A percentile compares a stretch with the other conserved stretches of the same genome.
These are phyloP conservation scores for Nitzschia sp. DNA, from an alignment of 108 stramenopile species.

Conservation along the genomic window DNA sequence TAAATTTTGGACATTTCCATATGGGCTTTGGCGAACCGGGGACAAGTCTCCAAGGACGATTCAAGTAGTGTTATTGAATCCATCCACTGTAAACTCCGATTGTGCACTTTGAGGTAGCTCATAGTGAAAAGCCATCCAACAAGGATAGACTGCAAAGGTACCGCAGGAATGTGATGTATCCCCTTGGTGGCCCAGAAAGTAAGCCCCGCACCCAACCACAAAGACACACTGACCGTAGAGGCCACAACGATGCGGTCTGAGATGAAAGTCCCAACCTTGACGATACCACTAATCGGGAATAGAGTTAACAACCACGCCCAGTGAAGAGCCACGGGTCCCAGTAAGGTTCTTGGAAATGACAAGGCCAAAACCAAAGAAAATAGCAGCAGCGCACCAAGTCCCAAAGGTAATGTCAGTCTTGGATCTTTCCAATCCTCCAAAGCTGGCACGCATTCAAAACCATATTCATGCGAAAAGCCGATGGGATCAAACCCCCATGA, in stretches of 20 bases:
- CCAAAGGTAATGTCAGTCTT: conserved; percentile 35
- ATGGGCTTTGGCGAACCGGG: conserved; percentile 76
- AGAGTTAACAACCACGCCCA: conserved; percentile 74
- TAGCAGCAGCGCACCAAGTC: conserved; percentile 21
- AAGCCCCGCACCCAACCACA: conserved; percentile 44
- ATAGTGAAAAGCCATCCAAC: conserved; percentile 8
- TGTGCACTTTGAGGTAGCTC: conserved; percentile 36
- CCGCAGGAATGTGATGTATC: conserved; percentile 1
- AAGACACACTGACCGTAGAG: conserved; percentile 60
- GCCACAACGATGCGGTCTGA: conserved; percentile 83
- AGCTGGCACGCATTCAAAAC: conserved; percentile 71
- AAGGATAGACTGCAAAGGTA: conserved; percentile 21
- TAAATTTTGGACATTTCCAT: conserved; percentile 80
- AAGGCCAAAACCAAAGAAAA: conserved; percentile 31
- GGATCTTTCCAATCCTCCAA: conserved; percentile 50
- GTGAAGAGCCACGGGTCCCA: conserved; percentile 50
- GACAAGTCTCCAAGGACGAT: conserved; percentile 69
- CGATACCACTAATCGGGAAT: conserved; percentile 74
- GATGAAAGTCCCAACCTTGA: conserved; percentile 86
- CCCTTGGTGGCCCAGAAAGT: conserved; percentile 15
- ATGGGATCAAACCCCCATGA: conserved; percentile 49
- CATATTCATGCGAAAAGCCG: conserved; percentile 85
- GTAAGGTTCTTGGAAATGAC: conserved; percentile 12
- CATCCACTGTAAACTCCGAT: conserved; percentile 80
- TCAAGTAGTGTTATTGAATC: conserved; percentile 55